Percentiles rank a stretch among this genome's conserved stretches.
phyloP scores from a whole-genome alignment of 2,329 filamentous ascomycete genomes.

The Karstenula rhodostoma region DNA sequence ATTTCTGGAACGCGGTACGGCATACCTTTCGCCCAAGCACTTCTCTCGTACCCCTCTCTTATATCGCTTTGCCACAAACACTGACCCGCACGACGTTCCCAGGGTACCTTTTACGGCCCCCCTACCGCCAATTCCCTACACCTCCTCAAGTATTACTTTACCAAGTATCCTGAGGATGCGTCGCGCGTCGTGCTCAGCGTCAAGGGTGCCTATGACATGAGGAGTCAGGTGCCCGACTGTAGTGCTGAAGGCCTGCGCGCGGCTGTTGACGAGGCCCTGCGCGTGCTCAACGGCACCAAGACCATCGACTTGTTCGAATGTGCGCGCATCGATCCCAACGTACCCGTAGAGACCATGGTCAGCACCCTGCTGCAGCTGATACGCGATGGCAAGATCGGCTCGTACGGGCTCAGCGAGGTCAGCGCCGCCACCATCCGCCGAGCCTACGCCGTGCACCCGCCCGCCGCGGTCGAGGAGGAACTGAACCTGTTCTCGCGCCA shows the following conservation, averaged over 20 bases:
- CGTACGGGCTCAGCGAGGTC: constrained; percentile 51
- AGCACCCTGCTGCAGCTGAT: constrained; percentile 31
- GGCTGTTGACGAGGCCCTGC: neutral
- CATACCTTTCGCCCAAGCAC: neutral
- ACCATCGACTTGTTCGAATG: constrained; percentile 51
- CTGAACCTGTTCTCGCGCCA: constrained; percentile 62
- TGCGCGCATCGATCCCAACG: constrained; percentile 48
- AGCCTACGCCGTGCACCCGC: constrained; percentile 58
- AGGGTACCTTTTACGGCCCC: neutral
- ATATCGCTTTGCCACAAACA: no score
- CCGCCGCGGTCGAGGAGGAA: constrained; percentile 65
- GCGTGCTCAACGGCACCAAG: constrained; percentile 6
- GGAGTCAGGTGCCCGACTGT: neutral
- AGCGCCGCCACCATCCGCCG: constrained; percentile 52
- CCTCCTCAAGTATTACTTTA: neutral
- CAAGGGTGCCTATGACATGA: neutral
- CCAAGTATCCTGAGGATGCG: neutral
- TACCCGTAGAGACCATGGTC: constrained; percentile 51
- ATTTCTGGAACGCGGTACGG: neutral
- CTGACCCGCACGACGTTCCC: no score
- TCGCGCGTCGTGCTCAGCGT: neutral
- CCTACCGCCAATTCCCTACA: neutral
- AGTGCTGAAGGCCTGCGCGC: neutral
- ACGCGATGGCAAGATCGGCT: constrained; percentile 46
- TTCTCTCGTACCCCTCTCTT: neutral